Evolutionary conservation across 768 basidiomycete species (phyloP).

Genomic region (Macrolepiota fuliginosa): DNA sequence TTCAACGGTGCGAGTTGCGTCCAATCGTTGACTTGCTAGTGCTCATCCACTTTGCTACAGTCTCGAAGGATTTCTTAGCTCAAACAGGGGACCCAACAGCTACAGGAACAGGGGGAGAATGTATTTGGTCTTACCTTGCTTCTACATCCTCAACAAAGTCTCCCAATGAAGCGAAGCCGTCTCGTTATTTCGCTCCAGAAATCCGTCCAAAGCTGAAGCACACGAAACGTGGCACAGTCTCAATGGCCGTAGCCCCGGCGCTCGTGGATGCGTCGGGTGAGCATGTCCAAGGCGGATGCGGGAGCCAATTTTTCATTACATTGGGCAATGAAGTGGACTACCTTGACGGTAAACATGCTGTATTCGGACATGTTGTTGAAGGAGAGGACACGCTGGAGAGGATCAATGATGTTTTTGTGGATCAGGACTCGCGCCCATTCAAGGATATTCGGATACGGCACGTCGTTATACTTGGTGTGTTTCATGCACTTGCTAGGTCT

Average conservation of each 20-base stretch:
- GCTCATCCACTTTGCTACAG: constrained; percentile 35
- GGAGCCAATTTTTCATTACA: constrained; percentile 97
- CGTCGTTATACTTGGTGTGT: constrained; percentile 86
- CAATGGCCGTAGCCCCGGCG: constrained; percentile 95
- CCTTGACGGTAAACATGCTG: constrained; percentile 88
- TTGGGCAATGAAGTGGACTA: constrained; percentile 90
- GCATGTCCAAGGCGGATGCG: constrained; percentile 68
- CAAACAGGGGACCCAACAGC: constrained; percentile 97
- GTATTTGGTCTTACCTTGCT: constrained; percentile 75
- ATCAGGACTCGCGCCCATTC: constrained; percentile 85
- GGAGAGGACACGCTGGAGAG: constrained; percentile 90
- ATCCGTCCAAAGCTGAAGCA: constrained; percentile 84
- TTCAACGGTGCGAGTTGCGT: constrained; percentile 78
- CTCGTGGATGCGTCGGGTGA: constrained; percentile 32
- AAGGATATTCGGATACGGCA: constrained; percentile 95
- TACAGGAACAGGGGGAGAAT: constrained; percentile 91
- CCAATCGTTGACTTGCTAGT: background rate
- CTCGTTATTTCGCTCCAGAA: constrained; percentile 90
- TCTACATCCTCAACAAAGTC: constrained; percentile 31
- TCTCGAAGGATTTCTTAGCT: constrained; percentile 96
- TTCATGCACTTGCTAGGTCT: background rate
- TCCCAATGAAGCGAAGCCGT: constrained; percentile 30
- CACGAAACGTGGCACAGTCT: constrained; percentile 80
- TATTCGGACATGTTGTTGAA: constrained; percentile 96
- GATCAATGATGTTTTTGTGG: constrained; percentile 88